A percentile compares a stretch with the other conserved stretches of the same genome.
These are phyloP conservation scores for Planoprotostelium fungivorum DNA, from an alignment of 78 protist species.

Conservation along the genomic window DNA sequence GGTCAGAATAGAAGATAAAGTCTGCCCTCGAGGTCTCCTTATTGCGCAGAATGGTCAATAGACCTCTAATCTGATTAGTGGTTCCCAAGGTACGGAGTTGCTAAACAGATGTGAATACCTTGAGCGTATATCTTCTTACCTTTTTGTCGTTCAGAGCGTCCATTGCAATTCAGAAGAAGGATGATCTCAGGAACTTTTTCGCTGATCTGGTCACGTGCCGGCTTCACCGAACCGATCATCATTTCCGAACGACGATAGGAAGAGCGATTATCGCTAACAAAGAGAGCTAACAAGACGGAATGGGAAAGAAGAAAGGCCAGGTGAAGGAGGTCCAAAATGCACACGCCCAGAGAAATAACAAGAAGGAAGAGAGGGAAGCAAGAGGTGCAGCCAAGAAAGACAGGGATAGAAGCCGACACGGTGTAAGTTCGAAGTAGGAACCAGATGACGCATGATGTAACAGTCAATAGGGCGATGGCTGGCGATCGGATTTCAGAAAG, in stretches of 20 bases:
- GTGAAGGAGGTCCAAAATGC: background rate
- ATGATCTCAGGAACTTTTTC: background rate
- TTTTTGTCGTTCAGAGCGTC: no score
- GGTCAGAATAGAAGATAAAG: conserved; percentile 69
- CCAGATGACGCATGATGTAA: background rate
- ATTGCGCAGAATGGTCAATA: conserved; percentile 50
- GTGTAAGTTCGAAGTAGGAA: background rate
- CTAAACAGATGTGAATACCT: no score
- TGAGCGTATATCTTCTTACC: no score
- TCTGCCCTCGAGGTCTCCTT: conserved; percentile 46
- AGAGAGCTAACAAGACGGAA: background rate
- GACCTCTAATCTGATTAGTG: conserved; percentile 43
- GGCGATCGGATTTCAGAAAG: background rate
- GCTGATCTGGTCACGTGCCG: background rate
- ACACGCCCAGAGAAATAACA: background rate
- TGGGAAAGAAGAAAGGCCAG: background rate
- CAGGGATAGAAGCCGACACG: background rate
- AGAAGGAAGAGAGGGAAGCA: background rate
- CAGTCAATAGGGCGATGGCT: background rate
- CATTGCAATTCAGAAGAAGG: no score
- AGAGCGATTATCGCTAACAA: background rate
- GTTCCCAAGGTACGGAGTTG: conserved; percentile 9
- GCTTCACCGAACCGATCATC: conserved; percentile 1
- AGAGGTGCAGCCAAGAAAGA: background rate
- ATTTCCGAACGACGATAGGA: no score